Base-by-base conservation (phyloP, 345 rosid species). In the Aquilaria yunnanensis region DNA sequence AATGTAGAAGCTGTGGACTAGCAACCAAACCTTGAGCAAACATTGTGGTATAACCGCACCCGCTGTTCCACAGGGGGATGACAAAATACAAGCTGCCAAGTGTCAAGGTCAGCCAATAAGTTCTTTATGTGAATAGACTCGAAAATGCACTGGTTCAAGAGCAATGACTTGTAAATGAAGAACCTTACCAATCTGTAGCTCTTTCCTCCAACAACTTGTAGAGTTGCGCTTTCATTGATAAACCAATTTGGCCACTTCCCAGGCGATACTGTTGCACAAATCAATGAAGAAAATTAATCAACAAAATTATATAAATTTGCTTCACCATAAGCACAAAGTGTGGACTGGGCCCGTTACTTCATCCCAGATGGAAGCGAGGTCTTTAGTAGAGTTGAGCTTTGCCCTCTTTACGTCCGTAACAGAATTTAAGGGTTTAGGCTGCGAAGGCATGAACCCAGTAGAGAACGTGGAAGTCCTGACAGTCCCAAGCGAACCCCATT, bases 181-280 rank as follows among this genome's bases (percentile, higher is more conserved):
- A 37, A 37, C 43, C 23, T 66, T 82, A 94, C 99, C 97, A 88
- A 56, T 90, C 89, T 11, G 78, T 66, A 54, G 92, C 87, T 85
- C 97, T 81, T 79, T 88, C 93, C 78, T 78, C 78, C 70, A 90
- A 66, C 70, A 90, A 72, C 33, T 68, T 80, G 78, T 88, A 90
- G 46, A 88, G 89, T 56, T 90, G 72, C 32, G 87, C 84, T 54
- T 81, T 85, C 93, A 86, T 85, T 37, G 88, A 70, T 57, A 78
- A 73, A 53, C 95, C 91, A 72, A 90, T 82, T 48, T 94, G 95
- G 56, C 95, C 93, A 65, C 99, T 79, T 76, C 96, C 97, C 72
- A 90, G 48, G 70, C 90, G 95, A 85, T 78, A 89, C 97, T 92
- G 76, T 16, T 23, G 74, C 11, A 47, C 50, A 60, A 31, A 69